These are phyloP conservation scores for Samsoniella hepiali DNA, from an alignment of 2,329 filamentous ascomycete species.

Conservation along the genomic window DNA sequence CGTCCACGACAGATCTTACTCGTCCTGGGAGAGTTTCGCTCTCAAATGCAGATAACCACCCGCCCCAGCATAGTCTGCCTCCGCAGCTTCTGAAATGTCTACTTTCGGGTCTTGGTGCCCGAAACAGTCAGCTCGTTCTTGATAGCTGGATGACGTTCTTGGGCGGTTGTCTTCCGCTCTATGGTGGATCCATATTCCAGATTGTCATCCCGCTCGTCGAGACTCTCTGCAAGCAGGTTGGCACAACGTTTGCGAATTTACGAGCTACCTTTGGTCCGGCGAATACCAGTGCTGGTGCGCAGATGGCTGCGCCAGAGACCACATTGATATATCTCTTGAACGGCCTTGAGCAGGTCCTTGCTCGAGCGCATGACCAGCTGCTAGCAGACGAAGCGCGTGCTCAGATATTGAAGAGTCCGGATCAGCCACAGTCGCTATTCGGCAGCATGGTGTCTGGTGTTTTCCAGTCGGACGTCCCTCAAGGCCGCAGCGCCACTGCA, in stretches of 20 bases:
- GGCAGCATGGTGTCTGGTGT: slow-evolving; percentile 92
- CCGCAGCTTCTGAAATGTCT: slow-evolving; percentile 77
- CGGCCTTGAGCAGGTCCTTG: slow-evolving; percentile 85
- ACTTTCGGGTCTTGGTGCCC: slow-evolving; percentile 73
- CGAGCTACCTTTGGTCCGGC: slow-evolving; percentile 56
- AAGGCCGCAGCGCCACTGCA: slow-evolving; percentile 78
- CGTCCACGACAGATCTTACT: slow-evolving; percentile 40
- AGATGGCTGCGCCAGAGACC: slow-evolving; percentile 55
- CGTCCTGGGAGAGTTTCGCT: slow-evolving; percentile 40
- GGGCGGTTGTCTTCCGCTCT: slow-evolving; percentile 77
- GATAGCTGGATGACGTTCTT: slow-evolving; percentile 92
- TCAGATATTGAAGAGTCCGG: slow-evolving; percentile 70
- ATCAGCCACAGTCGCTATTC: slow-evolving; percentile 84
- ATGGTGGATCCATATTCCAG: slow-evolving; percentile 81
- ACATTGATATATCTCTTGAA: slow-evolving; percentile 85
- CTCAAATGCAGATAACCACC: slow-evolving; percentile 28
- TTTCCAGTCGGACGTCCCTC: slow-evolving; percentile 73
- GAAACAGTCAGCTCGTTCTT: slow-evolving; percentile 70
- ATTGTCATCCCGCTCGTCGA: slow-evolving; percentile 87
- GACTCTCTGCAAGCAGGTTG: slow-evolving; percentile 79
- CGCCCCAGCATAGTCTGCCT: slow-evolving; percentile 49
- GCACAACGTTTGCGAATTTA: slow-evolving; percentile 67
- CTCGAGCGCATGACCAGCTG: slow-evolving; percentile 79
- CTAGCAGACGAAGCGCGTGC: slow-evolving; percentile 70
- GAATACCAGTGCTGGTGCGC: slow-evolving; percentile 22